A percentile compares a stretch with the other conserved stretches of the same genome.
Evolutionary conservation across 1,284 basidiomycete genomes (phyloP).

Genomic region (Cutaneotrichosporon cutaneum): DNA sequence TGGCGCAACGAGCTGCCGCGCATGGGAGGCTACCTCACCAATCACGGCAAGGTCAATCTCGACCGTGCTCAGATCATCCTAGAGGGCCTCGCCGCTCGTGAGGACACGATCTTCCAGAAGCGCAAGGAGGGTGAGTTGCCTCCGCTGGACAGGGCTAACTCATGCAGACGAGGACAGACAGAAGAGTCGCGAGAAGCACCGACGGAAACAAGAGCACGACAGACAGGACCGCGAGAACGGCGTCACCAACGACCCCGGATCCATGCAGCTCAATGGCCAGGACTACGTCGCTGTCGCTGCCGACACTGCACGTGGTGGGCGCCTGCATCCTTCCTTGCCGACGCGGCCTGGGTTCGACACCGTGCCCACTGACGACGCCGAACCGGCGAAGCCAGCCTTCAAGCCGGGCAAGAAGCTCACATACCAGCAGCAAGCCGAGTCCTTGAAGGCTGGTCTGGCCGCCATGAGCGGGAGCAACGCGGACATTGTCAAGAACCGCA

Average conservation of each 20-base stretch:
- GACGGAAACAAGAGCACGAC: constrained; percentile 71
- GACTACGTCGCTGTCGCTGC: constrained; percentile 51
- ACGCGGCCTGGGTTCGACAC: constrained; percentile 61
- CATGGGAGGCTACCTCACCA: constrained; percentile 96
- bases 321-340: constrained; percentile 59
- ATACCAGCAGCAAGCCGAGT: constrained; percentile 28
- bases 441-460: constrained; percentile 58
- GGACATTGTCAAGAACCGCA: constrained; percentile 82
- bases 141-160: not conserved
- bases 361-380: constrained; percentile 59
- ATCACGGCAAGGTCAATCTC: constrained; percentile 87
- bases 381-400: constrained; percentile 3
- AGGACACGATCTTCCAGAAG: constrained; percentile 93
- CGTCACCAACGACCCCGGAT: constrained; percentile 17
- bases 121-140: constrained; percentile 64
- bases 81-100: constrained; percentile 84
- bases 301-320: constrained; percentile 38
- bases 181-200: constrained; percentile 80
- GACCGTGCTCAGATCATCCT: constrained; percentile 87
- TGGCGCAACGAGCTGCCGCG: constrained; percentile 89
- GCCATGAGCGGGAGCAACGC: constrained; percentile 64
- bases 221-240: constrained; percentile 53
- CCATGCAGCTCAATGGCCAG: constrained; percentile 52
- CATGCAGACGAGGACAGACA: constrained; percentile 78
- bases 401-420: constrained; percentile 35